Percentiles rank a stretch among this genome's conserved stretches.
Evolutionary conservation across 768 basidiomycete species (phyloP).

Genomic region (Boletales sp.): DNA sequence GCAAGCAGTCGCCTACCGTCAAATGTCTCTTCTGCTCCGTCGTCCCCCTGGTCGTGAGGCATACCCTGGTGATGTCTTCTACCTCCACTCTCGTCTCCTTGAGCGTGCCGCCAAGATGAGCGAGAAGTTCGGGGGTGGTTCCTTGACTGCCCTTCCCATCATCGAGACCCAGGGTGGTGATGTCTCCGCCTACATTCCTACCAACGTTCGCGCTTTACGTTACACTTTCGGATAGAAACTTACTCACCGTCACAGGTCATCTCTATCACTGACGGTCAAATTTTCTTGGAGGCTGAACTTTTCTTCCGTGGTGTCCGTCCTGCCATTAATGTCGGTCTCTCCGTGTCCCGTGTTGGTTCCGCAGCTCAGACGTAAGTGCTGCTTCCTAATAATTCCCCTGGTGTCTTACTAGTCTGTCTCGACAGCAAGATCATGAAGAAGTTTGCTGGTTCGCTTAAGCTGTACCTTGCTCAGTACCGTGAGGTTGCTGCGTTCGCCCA

Average conservation of each 20-base stretch:
- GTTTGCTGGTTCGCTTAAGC: conserved; percentile 98
- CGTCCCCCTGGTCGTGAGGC: conserved; percentile 99
- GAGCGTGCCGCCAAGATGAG: conserved; percentile 99
- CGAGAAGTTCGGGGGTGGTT: conserved; percentile 98
- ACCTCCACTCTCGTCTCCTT: conserved; percentile 99
- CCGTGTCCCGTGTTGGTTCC: conserved; percentile 99
- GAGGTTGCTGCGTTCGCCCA: conserved; percentile 99
- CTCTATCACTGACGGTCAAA: conserved; percentile 99
- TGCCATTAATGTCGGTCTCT: conserved; percentile 99
- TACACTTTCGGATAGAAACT: not conserved
- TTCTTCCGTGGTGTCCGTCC: conserved; percentile 99
- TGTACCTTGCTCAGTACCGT: conserved; percentile 99
- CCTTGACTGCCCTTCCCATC: conserved; percentile 97
- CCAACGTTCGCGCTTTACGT: conserved; percentile 55
- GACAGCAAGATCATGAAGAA: conserved; percentile 98
- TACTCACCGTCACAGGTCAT: conserved; percentile 65
- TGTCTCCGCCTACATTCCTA: conserved; percentile 99
- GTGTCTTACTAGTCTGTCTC: conserved; percentile 1
- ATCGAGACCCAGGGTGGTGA: conserved; percentile 99
- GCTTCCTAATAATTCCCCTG: not conserved
- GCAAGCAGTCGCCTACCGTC: conserved; percentile 99
- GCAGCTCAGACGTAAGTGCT: conserved; percentile 94
- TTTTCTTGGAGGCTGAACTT: conserved; percentile 99
- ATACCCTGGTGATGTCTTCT: conserved; percentile 99
- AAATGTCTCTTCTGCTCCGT: conserved; percentile 99